A percentile compares a stretch with the other conserved stretches of the same genome.
These are phyloP conservation scores for Zoysia pacifica DNA, from an alignment of 176 grass and related monocot genomes.

Conservation along the genomic window DNA sequence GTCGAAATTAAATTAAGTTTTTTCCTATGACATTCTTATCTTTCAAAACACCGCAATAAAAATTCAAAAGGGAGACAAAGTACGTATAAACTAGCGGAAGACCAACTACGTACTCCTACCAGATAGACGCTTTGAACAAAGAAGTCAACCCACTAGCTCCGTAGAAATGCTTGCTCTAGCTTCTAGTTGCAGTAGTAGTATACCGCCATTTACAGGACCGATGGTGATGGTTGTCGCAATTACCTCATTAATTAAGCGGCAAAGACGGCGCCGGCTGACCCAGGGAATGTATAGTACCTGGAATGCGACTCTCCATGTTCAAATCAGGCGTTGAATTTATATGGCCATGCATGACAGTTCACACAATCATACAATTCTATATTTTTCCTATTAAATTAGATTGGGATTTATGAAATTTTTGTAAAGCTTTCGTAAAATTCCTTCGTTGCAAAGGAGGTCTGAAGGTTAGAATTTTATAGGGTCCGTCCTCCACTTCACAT, in stretches of 20 bases:
- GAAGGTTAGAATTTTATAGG: no score
- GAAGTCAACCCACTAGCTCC: not conserved
- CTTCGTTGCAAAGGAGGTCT: no score
- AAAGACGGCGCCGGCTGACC: constrained; percentile 9
- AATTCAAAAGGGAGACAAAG: not conserved
- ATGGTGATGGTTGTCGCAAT: not conserved
- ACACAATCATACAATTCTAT: not conserved
- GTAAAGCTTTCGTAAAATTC: no score
- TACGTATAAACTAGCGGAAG: not conserved
- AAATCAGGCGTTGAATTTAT: constrained; percentile 19
- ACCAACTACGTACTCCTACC: not conserved
- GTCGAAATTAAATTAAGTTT: not conserved
- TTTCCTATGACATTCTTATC: not conserved
- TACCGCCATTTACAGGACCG: no score
- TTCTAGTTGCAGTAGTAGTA: not conserved
- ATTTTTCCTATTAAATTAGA: no score
- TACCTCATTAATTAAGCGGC: constrained; percentile 25
- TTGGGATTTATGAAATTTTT: no score
- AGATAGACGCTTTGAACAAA: not conserved
- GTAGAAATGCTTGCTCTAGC: not conserved
- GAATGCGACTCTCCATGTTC: constrained; percentile 13
- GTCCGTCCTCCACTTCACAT: no score
- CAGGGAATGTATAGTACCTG: not conserved
- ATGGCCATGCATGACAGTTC: not conserved
- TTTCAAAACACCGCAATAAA: not conserved